A percentile compares a stretch with the other conserved stretches of the same genome.
phyloP scores from a whole-genome alignment of 352 stramenopile species.

The Phytophthora citrophthora region DNA sequence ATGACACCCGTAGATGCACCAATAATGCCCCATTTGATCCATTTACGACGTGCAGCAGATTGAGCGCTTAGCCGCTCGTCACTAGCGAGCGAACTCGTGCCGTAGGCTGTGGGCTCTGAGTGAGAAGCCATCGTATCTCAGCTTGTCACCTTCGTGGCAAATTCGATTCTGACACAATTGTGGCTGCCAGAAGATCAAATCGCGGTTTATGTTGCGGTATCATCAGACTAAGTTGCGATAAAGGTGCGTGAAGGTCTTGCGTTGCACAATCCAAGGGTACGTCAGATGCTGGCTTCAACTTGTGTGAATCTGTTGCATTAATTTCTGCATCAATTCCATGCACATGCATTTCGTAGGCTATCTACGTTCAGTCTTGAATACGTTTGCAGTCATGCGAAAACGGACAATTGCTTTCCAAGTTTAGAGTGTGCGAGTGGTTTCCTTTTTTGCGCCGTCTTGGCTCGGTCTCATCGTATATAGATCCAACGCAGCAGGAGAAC shows the following conservation, averaged over 20 bases:
- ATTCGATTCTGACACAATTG: slow-evolving; percentile 1
- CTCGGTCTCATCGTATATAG: neutral
- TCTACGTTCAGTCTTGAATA: neutral
- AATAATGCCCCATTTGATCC: slow-evolving; percentile 35
- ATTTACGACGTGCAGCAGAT: slow-evolving; percentile 18
- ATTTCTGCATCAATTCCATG: too few relatives aligned
- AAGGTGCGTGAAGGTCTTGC: neutral
- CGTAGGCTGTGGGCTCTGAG: slow-evolving; percentile 43
- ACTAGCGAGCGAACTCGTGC: slow-evolving; percentile 40
- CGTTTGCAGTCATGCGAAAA: neutral
- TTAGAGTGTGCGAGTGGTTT: slow-evolving; percentile 4
- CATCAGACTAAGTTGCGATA: neutral
- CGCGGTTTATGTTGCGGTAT: neutral
- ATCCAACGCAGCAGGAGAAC: neutral
- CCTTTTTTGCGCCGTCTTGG: neutral
- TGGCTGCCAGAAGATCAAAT: slow-evolving; percentile 12
- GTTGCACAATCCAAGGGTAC: neutral
- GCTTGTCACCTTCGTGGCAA: slow-evolving; percentile 41
- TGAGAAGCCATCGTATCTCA: neutral
- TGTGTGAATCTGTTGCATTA: neutral
- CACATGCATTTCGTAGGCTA: too few relatives aligned
- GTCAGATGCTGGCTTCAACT: slow-evolving; percentile 3
- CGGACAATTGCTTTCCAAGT: neutral
- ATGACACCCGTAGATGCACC: slow-evolving; percentile 16
- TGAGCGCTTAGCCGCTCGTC: slow-evolving; percentile 29